Base-by-base conservation (phyloP, 2,329 filamentous ascomycete species). In the Knoxdaviesia capensis region DNA sequence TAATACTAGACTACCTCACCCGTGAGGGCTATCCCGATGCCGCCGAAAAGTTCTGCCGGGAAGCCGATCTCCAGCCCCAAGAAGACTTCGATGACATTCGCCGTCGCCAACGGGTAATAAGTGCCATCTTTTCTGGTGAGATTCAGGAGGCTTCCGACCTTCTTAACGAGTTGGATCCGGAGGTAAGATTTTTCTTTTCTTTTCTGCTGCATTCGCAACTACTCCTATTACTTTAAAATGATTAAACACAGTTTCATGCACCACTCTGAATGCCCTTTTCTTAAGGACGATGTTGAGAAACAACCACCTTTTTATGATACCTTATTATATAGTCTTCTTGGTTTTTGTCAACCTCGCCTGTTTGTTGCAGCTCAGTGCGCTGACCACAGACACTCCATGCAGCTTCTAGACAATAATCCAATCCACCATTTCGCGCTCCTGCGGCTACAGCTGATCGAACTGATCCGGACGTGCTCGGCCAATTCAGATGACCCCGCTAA, bases 161-260 rank as follows among this genome's bases (percentile, higher is more conserved):
- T 41, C 71, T 98, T 52, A 96, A 96, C 55, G 83, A 94, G 50
- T 64, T 92, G 33, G 84, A 94, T 50, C 82, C 86, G 50, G 77
- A 90, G 73, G 90, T 98, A 77, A 62, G 82, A 56, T 37, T 20
- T 31, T 7, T n/a, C 28, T 20, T 20, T 20, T 20, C 20, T 20
- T 20, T 3, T 20, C 34, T 7, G 7, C 34, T 31, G 11, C 37
- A 32, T 46, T 3, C 11, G 43, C 36, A 45, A 40, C 7, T 29
- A 3, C 37, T 39, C 38, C 4, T 44, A 41, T 41, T 42, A 36
- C 50, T 45, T 64, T 73, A 69, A 72, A 62, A 87, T 90, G 90
- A 98, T 98, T 94, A 94, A 83, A 69, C 55, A 58, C 55, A 71
- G 70, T 80, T 87, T 77, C 88, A 98, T 98, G 90, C 90, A 98